Base-by-base conservation (phyloP, 345 rosid genomes). In the Syzygium oleosum region DNA sequence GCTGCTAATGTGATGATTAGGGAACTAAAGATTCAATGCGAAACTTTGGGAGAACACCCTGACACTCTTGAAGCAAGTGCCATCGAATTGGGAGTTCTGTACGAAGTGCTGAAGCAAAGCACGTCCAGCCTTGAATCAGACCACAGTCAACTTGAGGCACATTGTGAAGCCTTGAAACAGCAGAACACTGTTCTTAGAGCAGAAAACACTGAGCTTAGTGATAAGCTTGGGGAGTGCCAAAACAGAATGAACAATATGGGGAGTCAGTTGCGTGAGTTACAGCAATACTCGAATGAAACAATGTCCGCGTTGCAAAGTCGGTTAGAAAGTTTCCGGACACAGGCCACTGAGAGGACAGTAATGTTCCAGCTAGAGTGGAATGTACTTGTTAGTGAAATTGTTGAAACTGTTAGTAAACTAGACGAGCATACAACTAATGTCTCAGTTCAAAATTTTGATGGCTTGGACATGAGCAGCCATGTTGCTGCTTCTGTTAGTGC, bases 351-450 rank as follows among this genome's bases (percentile, higher is more conserved):
- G 86, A 93, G 91, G 90, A 94, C 88, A 85, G 87, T 88, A 90
- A 90, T 73, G 85, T 89, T 89, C 87, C 97, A 96, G 92, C 92
- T 92, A 61, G 94, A 93, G 85, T 85, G 94, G 94, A 92, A 87
- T 68, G 91, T 93, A 87, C 87, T 88, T 51, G 65, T 90, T 88
- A 77, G 94, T 85, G 91, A 90, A 58, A 89, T 94, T 89, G 43
- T 89, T 90, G 93, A 93, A 87, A 94, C 91, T 83, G 91, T 95
- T 65, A 90, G 86, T 89, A 92, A 92, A 93, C 99, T 97, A 89
- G 94, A 95, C 84, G 90, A 84, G 59, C 86, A 86, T 88, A 78
- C 90, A 58, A 84, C 91, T 87, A n/a, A 79, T 56, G 27, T 88
- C 52, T 56, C 87, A 53, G 87, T 89, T 87, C 90, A 52, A 88